Base-by-base conservation (phyloP, 1,284 basidiomycete species). In the Cutaneotrichosporon cavernicola region DNA sequence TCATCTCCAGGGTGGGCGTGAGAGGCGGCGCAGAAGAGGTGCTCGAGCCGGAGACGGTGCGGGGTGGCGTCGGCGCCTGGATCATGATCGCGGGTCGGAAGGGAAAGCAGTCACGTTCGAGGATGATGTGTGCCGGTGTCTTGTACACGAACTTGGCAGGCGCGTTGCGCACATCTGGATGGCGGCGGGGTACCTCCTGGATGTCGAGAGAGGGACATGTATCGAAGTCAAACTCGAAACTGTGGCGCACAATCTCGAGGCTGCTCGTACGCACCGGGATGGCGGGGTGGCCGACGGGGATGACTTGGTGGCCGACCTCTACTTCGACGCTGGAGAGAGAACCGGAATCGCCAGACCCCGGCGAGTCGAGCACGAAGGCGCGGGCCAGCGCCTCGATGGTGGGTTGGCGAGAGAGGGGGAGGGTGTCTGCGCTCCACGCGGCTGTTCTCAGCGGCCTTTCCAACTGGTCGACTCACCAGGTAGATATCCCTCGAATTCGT, bases 101-200 rank as follows among this genome's bases (percentile, higher is more conserved):
- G 30, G 51, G 51, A 18, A 53, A 53, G 51, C 51, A 34, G 30
- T 31, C 18, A 14, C 51, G 51, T 30, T 53, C 51, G 51, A 31
- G 14, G 30, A 53, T 53, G 31, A 53, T 53, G 16, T 34, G 14
- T 16, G 51, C 18, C 21, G 51, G 51, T 6, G 30, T 53, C 51
- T 53, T 53, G 51, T 53, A 53, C 51, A 53, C 51, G 18, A 53
- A 53, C 31, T 53, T 53, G 51, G 30, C 30, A 31, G 18, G 26
- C 5, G 30, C 18, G 51, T 34, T 30, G 31, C 30, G 30, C 11
- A 18, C 26, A 13, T 30, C 18, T 30, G 34, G 8, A 31, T 13
- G 13, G 4, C 7, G 31, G 18, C 18, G 31, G 14, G 14, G 18
- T 8, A 53, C 30, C 31, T 53, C 51, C 30, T 53, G 31, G 51